A percentile compares a stretch with the other conserved stretches of the same genome.
These are phyloP conservation scores for Sugiyamaella lignohabitans DNA, from an alignment of 805 yeast species.

Conservation along the genomic window DNA sequence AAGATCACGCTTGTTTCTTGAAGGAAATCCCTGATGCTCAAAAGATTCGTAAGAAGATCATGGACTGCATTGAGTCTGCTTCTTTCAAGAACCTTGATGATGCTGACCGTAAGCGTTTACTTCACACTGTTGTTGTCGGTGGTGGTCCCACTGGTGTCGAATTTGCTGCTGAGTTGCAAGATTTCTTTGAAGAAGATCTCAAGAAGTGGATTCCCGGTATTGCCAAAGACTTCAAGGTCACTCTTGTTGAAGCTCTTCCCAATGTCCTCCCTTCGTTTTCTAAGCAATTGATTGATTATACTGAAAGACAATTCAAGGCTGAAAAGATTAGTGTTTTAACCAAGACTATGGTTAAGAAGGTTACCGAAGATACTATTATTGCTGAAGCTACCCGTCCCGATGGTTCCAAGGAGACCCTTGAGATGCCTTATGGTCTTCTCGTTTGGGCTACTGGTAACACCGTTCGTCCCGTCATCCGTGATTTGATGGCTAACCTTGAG, in stretches of 20 bases:
- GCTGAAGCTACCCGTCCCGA: constrained; percentile 63
- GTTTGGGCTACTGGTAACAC: constrained; percentile 99
- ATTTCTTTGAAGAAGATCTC: constrained; percentile 87
- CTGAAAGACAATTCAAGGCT: constrained; percentile 65
- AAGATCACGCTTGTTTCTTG: constrained; percentile 76
- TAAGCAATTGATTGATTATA: constrained; percentile 49
- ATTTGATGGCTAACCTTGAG: constrained; percentile 60
- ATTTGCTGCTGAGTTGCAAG: constrained; percentile 93
- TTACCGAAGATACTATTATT: constrained; percentile 60
- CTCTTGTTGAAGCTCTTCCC: constrained; percentile 86
- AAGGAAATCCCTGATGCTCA: constrained; percentile 88
- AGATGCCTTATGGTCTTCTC: constrained; percentile 82
- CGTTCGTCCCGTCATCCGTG: constrained; percentile 66
- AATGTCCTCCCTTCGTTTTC: constrained; percentile 58
- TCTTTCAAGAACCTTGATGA: constrained; percentile 59
- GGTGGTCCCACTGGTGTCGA: constrained; percentile 97
- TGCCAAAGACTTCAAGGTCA: constrained; percentile 72
- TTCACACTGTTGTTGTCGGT: constrained; percentile 88
- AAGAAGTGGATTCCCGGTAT: constrained; percentile 83
- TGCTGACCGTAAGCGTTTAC: constrained; percentile 75
- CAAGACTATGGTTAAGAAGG: constrained; percentile 84
- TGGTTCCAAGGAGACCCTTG: constrained; percentile 54
- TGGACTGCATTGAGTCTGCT: constrained; percentile 87
- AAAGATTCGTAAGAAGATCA: constrained; percentile 71
- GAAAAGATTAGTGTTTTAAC: constrained; percentile 69